Percentiles rank a stretch among this genome's conserved stretches.
Evolutionary conservation across 192 early-diverging fungal species (phyloP).

Genomic region (Coemansia umbellata): DNA sequence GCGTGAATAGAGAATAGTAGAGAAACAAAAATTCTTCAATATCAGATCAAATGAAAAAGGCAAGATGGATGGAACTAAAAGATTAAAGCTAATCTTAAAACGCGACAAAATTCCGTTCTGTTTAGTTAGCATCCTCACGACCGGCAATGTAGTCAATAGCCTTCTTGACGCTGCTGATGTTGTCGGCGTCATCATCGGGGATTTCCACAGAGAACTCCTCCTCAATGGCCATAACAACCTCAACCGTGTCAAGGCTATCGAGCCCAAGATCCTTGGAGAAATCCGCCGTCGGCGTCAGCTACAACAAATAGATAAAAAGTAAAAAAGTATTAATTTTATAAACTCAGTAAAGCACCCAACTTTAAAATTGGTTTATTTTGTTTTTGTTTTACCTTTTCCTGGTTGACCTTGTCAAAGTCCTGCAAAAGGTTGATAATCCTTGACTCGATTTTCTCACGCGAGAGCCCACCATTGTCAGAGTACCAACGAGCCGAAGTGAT

Average conservation of each 20-base stretch:
- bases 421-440: constrained; percentile 84
- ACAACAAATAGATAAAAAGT: constrained; percentile 1
- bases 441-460: constrained; percentile 70
- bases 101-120: too few relatives aligned
- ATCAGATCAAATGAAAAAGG: too few relatives aligned
- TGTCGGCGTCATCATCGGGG: constrained; percentile 94
- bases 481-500: constrained; percentile 60
- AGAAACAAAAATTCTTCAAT: too few relatives aligned
- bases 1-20: too few relatives aligned
- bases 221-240: constrained; percentile 99
- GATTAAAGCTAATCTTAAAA: too few relatives aligned
- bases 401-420: constrained; percentile 96
- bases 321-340: not conserved
- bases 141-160: constrained; percentile 82
- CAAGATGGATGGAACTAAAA: too few relatives aligned
- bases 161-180: constrained; percentile 83
- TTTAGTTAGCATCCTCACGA: constrained; percentile 69
- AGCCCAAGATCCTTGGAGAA: constrained; percentile 93
- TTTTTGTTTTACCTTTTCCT: constrained; percentile 75
- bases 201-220: constrained; percentile 99
- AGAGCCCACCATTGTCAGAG: constrained; percentile 66
- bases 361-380: not conserved
- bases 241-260: constrained; percentile 95
- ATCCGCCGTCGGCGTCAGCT: constrained; percentile 80
- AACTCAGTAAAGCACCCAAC: not conserved